phyloP scores from a whole-genome alignment of 805 yeast species.

The Starmerella ratchasimensis region DNA sequence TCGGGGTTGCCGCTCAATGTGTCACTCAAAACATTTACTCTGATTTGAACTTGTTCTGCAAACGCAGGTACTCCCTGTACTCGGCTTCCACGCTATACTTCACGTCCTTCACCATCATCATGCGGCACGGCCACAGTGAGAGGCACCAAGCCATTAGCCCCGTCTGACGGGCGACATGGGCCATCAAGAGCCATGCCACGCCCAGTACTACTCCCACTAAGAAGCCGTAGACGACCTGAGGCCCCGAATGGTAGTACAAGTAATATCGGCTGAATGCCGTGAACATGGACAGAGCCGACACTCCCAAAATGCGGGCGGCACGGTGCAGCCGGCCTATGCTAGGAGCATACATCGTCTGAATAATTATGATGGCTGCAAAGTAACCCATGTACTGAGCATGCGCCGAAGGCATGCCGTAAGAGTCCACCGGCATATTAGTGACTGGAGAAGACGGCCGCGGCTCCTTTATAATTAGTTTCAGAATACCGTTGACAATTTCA shows the following conservation, averaged over 20 bases:
- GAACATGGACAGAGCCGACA: conserved; percentile 24
- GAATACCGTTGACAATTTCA: conserved; percentile 54
- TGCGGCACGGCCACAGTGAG: conserved; percentile 39
- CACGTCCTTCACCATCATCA: conserved; percentile 29
- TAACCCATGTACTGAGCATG: conserved; percentile 94
- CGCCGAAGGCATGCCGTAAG: conserved; percentile 95
- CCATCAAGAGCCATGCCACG: conserved; percentile 38
- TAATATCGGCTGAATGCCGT: conserved; percentile 64
- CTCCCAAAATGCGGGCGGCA: conserved; percentile 17
- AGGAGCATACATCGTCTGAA: conserved; percentile 23
- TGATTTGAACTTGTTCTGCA: no score
- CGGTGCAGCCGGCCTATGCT: conserved; percentile 14
- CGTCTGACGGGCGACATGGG: conserved; percentile 43
- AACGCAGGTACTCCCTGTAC: conserved; percentile 20
- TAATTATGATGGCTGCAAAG: conserved; percentile 31
- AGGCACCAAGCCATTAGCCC: conserved; percentile 59
- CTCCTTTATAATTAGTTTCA: conserved; percentile 51
- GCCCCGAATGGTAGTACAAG: conserved; percentile 57
- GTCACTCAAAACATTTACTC: no score
- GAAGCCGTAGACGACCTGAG: conserved; percentile 65
- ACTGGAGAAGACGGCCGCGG: conserved; percentile 47
- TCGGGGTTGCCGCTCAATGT: no score
- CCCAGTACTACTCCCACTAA: conserved; percentile 51
- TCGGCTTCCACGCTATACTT: conserved; percentile 26
- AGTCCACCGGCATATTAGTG: conserved; percentile 29